phyloP scores from a whole-genome alignment of 441 rosid genomes.

The Metrosideros polymorpha region DNA sequence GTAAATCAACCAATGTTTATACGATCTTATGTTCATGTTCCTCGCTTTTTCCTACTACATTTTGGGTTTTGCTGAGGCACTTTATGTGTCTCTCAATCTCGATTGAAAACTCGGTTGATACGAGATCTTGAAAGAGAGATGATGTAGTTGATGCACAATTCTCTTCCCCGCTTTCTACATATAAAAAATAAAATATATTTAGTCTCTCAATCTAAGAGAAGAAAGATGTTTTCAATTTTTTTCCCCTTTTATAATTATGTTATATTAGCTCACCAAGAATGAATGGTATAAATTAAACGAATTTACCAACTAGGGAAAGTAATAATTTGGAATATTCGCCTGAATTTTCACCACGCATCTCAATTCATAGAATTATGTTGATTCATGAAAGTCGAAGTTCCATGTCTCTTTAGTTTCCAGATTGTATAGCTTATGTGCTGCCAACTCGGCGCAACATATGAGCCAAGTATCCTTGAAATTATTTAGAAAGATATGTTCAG shows the following conservation, averaged over 20 bases:
- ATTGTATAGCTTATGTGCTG: background rate
- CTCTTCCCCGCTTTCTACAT: background rate
- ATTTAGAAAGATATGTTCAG: background rate
- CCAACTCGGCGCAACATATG: background rate
- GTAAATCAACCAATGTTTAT: background rate
- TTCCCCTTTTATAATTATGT: background rate
- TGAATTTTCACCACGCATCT: too few species aligned
- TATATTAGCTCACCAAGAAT: background rate
- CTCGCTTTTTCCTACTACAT: too few species aligned
- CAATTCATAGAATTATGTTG: background rate
- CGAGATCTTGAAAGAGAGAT: background rate
- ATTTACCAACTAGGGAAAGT: background rate
- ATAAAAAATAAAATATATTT: background rate
- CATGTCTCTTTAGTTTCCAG: background rate
- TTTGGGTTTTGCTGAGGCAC: background rate
- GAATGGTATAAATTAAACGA: background rate
- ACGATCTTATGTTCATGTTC: background rate
- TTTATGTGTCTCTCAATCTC: background rate
- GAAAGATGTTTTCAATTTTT: background rate
- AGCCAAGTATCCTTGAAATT: background rate
- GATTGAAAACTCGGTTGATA: background rate
- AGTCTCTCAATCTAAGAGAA: background rate
- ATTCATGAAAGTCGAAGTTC: background rate
- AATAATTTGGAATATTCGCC: background rate
- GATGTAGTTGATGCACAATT: background rate